phyloP scores from a whole-genome alignment of 2,329 filamentous ascomycete species.

The Westerdykella ornata region DNA sequence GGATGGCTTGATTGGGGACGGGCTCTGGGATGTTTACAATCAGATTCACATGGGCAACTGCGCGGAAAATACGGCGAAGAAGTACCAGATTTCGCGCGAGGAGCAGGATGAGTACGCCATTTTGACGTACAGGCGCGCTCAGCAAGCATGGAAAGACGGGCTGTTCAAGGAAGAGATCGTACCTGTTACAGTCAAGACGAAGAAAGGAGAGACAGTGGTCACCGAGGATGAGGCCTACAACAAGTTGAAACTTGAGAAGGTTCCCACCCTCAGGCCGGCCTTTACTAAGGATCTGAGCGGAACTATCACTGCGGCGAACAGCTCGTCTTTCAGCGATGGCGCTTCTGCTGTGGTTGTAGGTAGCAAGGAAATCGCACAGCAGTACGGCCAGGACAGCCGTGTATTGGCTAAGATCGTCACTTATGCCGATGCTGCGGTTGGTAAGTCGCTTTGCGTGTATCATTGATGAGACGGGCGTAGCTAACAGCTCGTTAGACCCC shows the following conservation, averaged over 20 bases:
- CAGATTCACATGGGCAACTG: slow-evolving; percentile 98
- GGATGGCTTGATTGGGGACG: slow-evolving; percentile 90
- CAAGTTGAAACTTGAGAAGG: slow-evolving; percentile 79
- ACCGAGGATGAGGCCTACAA: slow-evolving; percentile 83
- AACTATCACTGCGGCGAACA: slow-evolving; percentile 90
- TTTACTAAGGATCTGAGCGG: slow-evolving; percentile 86
- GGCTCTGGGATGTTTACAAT: slow-evolving; percentile 92
- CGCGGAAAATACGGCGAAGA: slow-evolving; percentile 90
- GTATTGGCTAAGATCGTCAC: slow-evolving; percentile 82
- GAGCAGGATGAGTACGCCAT: slow-evolving; percentile 90
- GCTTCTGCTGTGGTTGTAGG: slow-evolving; percentile 83
- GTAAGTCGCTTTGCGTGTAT: slow-evolving; percentile 15
- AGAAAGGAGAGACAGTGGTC: slow-evolving; percentile 71
- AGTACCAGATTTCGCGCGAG: slow-evolving; percentile 70
- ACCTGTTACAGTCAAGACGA: slow-evolving; percentile 75
- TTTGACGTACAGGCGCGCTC: slow-evolving; percentile 78
- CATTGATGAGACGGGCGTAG: too few species aligned
- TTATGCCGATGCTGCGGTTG: slow-evolving; percentile 78
- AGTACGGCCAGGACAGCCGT: slow-evolving; percentile 70
- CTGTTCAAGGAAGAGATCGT: slow-evolving; percentile 86
- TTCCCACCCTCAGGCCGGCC: slow-evolving; percentile 80
- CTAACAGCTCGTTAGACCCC: slow-evolving; percentile 49
- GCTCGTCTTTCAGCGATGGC: slow-evolving; percentile 90
- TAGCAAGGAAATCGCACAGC: slow-evolving; percentile 69
- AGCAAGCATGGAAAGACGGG: slow-evolving; percentile 77